Percentiles rank a stretch among this genome's conserved stretches.
Evolutionary conservation across 176 grass and related monocot species (phyloP).

Genomic region (Aechmea fasciata): DNA sequence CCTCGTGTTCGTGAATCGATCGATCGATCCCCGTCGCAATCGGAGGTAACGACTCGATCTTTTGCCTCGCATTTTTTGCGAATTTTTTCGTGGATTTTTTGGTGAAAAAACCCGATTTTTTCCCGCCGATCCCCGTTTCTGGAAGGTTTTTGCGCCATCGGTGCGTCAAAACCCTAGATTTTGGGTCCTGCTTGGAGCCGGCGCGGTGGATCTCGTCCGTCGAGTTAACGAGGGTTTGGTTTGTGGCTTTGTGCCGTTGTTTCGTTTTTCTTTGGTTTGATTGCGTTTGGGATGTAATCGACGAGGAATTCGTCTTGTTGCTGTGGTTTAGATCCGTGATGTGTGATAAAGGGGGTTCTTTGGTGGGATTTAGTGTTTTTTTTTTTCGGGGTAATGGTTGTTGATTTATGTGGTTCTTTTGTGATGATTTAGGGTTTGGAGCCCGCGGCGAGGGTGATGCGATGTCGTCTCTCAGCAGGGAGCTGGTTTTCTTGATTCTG

Average conservation of each 20-base stretch:
- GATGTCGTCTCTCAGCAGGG: slow-evolving; percentile 69
- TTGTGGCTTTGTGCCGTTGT: background rate
- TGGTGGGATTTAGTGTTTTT: background rate
- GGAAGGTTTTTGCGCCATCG: background rate
- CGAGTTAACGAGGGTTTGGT: background rate
- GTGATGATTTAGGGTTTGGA: background rate
- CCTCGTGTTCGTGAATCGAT: no score
- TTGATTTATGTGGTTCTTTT: background rate
- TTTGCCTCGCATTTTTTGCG: background rate
- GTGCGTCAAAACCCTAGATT: background rate
- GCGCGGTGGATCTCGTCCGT: background rate
- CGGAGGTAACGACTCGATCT: background rate
- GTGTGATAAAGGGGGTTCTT: background rate
- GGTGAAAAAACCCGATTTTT: background rate
- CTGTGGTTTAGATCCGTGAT: background rate
- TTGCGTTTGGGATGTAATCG: background rate
- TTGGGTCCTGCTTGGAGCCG: background rate
- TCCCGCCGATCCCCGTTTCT: background rate
- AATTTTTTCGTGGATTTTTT: background rate
- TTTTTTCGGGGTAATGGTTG: background rate
- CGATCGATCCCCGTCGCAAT: background rate
- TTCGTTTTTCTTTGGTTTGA: background rate
- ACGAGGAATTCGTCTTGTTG: background rate
- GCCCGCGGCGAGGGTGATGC: background rate
- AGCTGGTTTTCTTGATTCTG: slow-evolving; percentile 76